phyloP scores from a whole-genome alignment of 1,284 basidiomycete genomes.

The Sporisorium scitamineum region DNA sequence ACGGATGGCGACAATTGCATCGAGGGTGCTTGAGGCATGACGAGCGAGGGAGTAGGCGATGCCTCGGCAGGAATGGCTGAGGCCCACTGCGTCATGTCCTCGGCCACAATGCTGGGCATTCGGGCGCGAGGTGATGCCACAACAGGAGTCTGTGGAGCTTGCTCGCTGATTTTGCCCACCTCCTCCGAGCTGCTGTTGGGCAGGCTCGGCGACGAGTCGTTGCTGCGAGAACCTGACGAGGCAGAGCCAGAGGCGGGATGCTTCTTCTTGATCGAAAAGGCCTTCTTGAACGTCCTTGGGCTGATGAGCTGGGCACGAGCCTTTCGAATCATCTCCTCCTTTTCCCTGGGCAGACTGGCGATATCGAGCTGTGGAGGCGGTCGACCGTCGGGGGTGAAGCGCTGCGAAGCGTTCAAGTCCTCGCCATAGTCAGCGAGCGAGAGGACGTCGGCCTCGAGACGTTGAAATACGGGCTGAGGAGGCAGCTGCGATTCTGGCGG shows the following conservation, averaged over 20 bases:
- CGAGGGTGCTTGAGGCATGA: constrained; percentile 4
- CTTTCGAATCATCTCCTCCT: constrained; percentile 29
- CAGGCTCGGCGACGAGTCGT: constrained; percentile 24
- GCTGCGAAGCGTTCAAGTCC: constrained; percentile 6
- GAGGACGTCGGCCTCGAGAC: constrained; percentile 35
- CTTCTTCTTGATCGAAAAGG: constrained; percentile 40
- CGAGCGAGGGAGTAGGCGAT: constrained; percentile 14
- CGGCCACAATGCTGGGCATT: constrained; percentile 10
- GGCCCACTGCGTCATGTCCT: constrained; percentile 34
- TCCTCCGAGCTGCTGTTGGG: constrained; percentile 38
- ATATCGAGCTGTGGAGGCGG: constrained; percentile 30
- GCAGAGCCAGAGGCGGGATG: constrained; percentile 16
- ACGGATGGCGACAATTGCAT: constrained; percentile 23
- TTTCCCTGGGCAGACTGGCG: constrained; percentile 38
- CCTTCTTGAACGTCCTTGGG: constrained; percentile 41
- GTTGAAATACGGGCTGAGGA: constrained; percentile 36
- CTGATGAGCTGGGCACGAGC: constrained; percentile 33
- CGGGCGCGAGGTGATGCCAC: not conserved
- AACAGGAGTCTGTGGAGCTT: not conserved
- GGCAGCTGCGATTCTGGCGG: constrained; percentile 10
- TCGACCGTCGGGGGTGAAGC: constrained; percentile 15
- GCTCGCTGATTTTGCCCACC: constrained; percentile 22
- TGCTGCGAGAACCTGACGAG: constrained; percentile 13
- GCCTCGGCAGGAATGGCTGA: constrained; percentile 26
- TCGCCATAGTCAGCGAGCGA: constrained; percentile 9